phyloP scores from a whole-genome alignment of 345 rosid species.

The Citrus sp. region DNA sequence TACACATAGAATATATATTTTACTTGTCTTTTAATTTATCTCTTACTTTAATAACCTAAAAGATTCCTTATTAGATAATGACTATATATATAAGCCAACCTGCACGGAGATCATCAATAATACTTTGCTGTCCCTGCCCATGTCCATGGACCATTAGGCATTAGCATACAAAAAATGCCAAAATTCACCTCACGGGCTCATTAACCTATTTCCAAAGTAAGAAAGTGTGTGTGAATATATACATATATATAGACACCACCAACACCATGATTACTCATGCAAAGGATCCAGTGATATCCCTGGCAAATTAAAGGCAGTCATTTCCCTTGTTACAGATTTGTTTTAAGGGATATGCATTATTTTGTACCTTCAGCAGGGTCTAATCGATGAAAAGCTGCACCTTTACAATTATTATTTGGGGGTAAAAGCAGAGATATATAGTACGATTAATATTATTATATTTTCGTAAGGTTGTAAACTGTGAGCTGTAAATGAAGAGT shows the following conservation, averaged over 20 bases:
- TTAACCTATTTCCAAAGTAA: neutral
- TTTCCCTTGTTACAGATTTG: neutral
- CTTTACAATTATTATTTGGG: neutral
- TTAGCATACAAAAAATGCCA: neutral
- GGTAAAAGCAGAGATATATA: neutral
- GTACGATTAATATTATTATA: too few species aligned
- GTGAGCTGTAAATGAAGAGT: neutral
- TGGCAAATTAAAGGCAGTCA: neutral
- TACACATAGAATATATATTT: too few species aligned
- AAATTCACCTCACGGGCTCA: conserved; percentile 2
- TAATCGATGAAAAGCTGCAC: neutral
- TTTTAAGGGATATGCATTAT: neutral
- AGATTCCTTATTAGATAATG: too few species aligned
- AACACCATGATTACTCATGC: conserved; percentile 11
- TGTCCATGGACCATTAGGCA: neutral
- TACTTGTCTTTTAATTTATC: too few species aligned
- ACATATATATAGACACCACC: neutral
- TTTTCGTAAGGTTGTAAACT: neutral
- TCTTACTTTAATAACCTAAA: too few species aligned
- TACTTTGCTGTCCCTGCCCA: neutral
- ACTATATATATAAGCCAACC: neutral
- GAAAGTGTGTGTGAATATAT: neutral
- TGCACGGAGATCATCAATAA: neutral
- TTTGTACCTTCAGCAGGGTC: neutral
- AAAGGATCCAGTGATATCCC: neutral